Base-by-base conservation (phyloP, 371 early-diverging fungal genomes). In the Mucor velutinosus region DNA sequence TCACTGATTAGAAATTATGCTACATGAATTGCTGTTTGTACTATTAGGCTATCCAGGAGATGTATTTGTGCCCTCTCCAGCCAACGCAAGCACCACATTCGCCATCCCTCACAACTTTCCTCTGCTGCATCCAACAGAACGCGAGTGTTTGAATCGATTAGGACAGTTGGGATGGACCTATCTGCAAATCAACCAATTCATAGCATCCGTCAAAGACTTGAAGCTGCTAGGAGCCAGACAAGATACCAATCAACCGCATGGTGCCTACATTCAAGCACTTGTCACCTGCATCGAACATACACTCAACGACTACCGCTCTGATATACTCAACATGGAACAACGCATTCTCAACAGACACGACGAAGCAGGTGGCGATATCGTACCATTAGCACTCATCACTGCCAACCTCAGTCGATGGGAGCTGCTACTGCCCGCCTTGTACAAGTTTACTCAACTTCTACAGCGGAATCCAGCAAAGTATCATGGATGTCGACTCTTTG, bases 1-100 rank as follows among this genome's bases (percentile, higher is more conserved):
- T 21, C 12, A 21, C 7, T 7, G 8, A 33, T 8, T 25, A 4
- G 3, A 11, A 23, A 32, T 29, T 14, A 93, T 93, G 94, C 85
- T 92, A 32, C 94, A 93, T 77, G 94, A 93, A 82, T 76, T 93
- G 55, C 81, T 93, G 41, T 79, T 91, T 65, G 84, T 86, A 11
- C 78, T 93, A 32, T 80, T 87, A 17, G 94, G 94, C 8, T 81
- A 84, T 65, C 80, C 90, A 17, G 89, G 91, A 33, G 87, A 89
- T 68, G 76, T 93, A 39, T 91, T 92, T 73, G 75, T 81, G 7
- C 87, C 90, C 3, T 74, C 71, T 60, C 90, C 90, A 6, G 69
- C 80, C 6, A 67, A 67, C 25, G 76, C 86, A 4, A 69, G 68
- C 11, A 78, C 70, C 1, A 89, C 89, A 7, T 89, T 85, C 75